Evolutionary conservation across 2,329 filamentous ascomycete genomes (phyloP).

Genomic region (Rhinocladiella similis): DNA sequence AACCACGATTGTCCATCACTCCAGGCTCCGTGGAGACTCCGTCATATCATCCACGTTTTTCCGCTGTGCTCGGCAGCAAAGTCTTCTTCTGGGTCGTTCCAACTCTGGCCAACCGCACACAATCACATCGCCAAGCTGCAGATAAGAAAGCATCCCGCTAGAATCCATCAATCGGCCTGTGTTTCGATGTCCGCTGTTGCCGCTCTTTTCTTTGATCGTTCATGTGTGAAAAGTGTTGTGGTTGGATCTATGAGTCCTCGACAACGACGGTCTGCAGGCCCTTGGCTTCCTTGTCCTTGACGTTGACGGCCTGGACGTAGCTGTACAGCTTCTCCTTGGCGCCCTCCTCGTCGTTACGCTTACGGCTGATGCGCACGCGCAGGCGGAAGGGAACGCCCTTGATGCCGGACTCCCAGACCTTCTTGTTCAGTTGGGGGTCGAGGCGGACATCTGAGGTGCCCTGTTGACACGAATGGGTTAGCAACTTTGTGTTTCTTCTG

Average conservation of each 20-base stretch:
- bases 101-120: too few species aligned
- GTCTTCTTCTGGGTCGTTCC: too few species aligned
- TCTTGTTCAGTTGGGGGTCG: conserved; percentile 99
- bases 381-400: conserved; percentile 98
- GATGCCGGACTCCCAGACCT: conserved; percentile 99
- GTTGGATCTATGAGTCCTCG: conserved; percentile 55
- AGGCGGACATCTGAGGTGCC: conserved; percentile 95
- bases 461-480: conserved; percentile 48
- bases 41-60: neutral
- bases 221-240: too few species aligned
- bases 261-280: conserved; percentile 91
- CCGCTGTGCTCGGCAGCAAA: too few species aligned
- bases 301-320: conserved; percentile 99
- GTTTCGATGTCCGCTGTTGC: too few species aligned
- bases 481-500: neutral
- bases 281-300: conserved; percentile 85
- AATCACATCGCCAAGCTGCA: too few species aligned
- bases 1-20: too few species aligned
- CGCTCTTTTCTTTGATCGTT: too few species aligned
- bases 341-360: conserved; percentile 99
- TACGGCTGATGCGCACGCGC: conserved; percentile 96
- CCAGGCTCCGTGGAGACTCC: too few species aligned
- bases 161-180: too few species aligned
- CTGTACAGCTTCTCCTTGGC: conserved; percentile 99
- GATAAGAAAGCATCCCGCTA: too few species aligned